These are phyloP conservation scores for Penicillium diatomitis DNA, from an alignment of 495 filamentous ascomycete species.

Conservation along the genomic window DNA sequence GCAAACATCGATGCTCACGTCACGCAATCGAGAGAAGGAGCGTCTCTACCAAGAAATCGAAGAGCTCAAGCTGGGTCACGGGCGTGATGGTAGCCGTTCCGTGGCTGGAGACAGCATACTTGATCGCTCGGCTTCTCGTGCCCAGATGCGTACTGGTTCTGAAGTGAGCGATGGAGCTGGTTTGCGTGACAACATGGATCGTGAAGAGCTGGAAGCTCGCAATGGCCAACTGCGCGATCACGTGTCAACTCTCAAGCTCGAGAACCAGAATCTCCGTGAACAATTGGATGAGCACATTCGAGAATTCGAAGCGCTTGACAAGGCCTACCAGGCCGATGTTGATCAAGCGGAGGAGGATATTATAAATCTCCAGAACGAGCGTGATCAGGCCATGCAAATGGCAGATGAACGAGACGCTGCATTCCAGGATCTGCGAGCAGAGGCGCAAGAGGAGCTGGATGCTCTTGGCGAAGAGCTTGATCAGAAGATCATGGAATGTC, in stretches of 20 bases:
- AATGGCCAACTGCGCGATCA: constrained; percentile 78
- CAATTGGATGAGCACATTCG: constrained; percentile 60
- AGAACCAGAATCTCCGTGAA: constrained; percentile 69
- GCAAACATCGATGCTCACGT: constrained; percentile 96
- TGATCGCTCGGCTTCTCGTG: constrained; percentile 83
- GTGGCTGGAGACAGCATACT: constrained; percentile 83
- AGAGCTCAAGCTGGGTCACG: constrained; percentile 79
- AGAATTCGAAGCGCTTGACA: constrained; percentile 56
- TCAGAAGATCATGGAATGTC: constrained; percentile 60
- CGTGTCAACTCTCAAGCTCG: constrained; percentile 71
- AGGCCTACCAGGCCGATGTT: constrained; percentile 64
- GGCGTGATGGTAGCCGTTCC: constrained; percentile 53
- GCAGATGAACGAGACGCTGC: constrained; percentile 73
- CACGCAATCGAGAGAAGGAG: constrained; percentile 88
- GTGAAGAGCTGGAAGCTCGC: constrained; percentile 76
- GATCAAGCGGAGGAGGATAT: constrained; percentile 71
- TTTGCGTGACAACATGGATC: constrained; percentile 72
- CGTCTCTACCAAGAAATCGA: constrained; percentile 94
- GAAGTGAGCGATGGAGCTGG: constrained; percentile 62
- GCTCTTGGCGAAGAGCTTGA: constrained; percentile 72
- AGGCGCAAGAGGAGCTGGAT: constrained; percentile 78
- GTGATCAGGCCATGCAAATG: constrained; percentile 72
- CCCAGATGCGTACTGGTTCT: constrained; percentile 63
- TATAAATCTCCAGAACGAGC: constrained; percentile 70
- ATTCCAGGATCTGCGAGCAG: constrained; percentile 66